Evolutionary conservation across 768 basidiomycete genomes (phyloP).

Genomic region (Infundibulicybe gibba): DNA sequence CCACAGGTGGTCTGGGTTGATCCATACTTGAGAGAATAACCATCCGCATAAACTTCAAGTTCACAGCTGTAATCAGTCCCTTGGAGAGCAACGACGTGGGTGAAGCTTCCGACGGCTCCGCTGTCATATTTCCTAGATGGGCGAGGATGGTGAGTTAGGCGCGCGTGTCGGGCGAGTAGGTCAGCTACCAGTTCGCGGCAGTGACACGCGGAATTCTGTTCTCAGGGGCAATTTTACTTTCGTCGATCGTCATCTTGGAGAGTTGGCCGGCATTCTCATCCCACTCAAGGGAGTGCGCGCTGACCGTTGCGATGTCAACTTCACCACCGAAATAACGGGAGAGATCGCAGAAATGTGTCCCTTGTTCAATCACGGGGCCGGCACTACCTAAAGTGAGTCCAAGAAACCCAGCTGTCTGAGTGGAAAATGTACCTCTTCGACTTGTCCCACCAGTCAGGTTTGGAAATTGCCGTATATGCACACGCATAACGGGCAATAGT

Average conservation of each 20-base stretch:
- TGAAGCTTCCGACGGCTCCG: constrained; percentile 91
- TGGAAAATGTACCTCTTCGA: constrained; percentile 56
- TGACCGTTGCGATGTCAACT: constrained; percentile 77
- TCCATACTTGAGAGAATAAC: constrained; percentile 77
- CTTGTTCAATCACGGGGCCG: constrained; percentile 86
- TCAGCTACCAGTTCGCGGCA: constrained; percentile 76
- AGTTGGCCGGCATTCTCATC: constrained; percentile 85
- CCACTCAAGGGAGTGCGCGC: constrained; percentile 90
- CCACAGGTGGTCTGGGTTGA: not conserved
- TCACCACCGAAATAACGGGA: constrained; percentile 98
- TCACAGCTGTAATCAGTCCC: constrained; percentile 93
- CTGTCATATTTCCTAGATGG: constrained; percentile 86
- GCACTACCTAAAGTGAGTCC: constrained; percentile 36
- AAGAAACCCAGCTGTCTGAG: not conserved
- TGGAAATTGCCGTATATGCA: constrained; percentile 76
- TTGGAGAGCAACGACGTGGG: constrained; percentile 87
- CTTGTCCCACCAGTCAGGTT: constrained; percentile 94
- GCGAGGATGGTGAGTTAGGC: not conserved
- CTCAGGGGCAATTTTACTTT: constrained; percentile 77
- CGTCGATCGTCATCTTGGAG: constrained; percentile 79
- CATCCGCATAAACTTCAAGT: constrained; percentile 91
- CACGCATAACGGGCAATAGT: constrained; percentile 94
- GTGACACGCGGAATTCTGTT: constrained; percentile 95
- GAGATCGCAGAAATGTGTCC: constrained; percentile 96
- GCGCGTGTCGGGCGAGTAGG: not conserved